phyloP scores from a whole-genome alignment of 768 basidiomycete genomes.

The Collybiopsis luxurians region DNA sequence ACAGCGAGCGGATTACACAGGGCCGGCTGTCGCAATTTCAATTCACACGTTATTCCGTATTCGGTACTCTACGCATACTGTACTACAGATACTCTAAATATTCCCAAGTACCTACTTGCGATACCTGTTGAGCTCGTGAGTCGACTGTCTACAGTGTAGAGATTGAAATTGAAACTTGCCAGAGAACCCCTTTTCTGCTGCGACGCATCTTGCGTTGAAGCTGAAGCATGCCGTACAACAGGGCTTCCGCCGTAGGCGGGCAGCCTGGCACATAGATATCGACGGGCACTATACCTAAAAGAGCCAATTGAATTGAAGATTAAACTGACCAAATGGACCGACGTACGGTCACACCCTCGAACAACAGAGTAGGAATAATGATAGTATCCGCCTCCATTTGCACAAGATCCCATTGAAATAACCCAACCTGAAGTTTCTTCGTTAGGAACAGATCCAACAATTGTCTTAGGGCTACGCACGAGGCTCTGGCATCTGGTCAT shows the following conservation, averaged over 20 bases:
- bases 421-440: slow-evolving; percentile 76
- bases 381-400: slow-evolving; percentile 96
- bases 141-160: background rate
- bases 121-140: slow-evolving; percentile 38
- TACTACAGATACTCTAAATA: background rate
- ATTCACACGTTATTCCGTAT: background rate
- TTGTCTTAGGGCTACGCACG: slow-evolving; percentile 41
- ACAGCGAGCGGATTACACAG: background rate
- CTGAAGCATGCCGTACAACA: slow-evolving; percentile 95
- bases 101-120: slow-evolving; percentile 45
- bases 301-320: slow-evolving; percentile 3
- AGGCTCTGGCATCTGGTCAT: slow-evolving; percentile 99
- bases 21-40: background rate
- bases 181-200: slow-evolving; percentile 81
- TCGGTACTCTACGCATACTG: background rate
- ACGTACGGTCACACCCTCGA: slow-evolving; percentile 92
- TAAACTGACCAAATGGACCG: background rate
- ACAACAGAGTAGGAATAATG: slow-evolving; percentile 99
- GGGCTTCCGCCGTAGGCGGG: slow-evolving; percentile 93
- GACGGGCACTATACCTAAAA: slow-evolving; percentile 88
- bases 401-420: slow-evolving; percentile 99
- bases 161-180: slow-evolving; percentile 46
- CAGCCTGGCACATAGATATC: slow-evolving; percentile 98
- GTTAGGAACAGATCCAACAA: background rate
- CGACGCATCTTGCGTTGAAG: slow-evolving; percentile 95